phyloP scores from a whole-genome alignment of 176 grass and related monocot species.

The Secale cereale region DNA sequence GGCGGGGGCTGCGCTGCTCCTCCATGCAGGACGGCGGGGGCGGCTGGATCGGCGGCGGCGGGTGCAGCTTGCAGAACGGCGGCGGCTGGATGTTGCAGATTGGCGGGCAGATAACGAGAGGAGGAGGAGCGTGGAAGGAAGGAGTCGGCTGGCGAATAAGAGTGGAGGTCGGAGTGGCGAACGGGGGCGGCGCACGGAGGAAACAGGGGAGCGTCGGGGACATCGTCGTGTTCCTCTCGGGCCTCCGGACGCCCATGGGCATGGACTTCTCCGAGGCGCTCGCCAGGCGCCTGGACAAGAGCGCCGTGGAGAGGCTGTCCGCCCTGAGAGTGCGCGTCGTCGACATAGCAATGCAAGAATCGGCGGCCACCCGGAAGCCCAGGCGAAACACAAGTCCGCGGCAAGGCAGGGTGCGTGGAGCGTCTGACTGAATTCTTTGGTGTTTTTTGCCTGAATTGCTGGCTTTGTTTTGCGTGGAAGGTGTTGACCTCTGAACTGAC shows the following conservation, averaged over 20 bases:
- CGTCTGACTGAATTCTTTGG: conserved; percentile 11
- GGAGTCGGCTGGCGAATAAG: too few species aligned
- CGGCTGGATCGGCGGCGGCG: too few species aligned
- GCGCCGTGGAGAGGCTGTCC: conserved; percentile 45
- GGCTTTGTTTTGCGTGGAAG: neutral
- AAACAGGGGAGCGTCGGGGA: conserved; percentile 65
- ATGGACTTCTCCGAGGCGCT: conserved; percentile 61
- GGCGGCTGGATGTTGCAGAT: too few species aligned
- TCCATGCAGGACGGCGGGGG: too few species aligned
- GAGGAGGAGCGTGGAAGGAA: too few species aligned
- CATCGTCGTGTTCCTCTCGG: conserved; percentile 80
- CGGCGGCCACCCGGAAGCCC: conserved; percentile 56
- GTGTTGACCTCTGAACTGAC: conserved; percentile 24
- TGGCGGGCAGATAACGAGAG: too few species aligned
- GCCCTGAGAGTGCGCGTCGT: conserved; percentile 53
- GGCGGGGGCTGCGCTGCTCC: too few species aligned
- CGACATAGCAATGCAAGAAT: conserved; percentile 73
- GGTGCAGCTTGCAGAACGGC: too few species aligned
- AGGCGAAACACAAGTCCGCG: conserved; percentile 44
- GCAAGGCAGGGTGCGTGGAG: conserved; percentile 59
- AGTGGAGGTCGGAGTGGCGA: too few species aligned
- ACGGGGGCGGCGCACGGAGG: conserved; percentile 21
- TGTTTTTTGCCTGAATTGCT: too few species aligned
- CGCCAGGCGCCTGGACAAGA: conserved; percentile 39
- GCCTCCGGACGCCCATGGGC: conserved; percentile 60